Base-by-base conservation (phyloP, 2,329 filamentous ascomycete species). In the Fusarium nanum region DNA sequence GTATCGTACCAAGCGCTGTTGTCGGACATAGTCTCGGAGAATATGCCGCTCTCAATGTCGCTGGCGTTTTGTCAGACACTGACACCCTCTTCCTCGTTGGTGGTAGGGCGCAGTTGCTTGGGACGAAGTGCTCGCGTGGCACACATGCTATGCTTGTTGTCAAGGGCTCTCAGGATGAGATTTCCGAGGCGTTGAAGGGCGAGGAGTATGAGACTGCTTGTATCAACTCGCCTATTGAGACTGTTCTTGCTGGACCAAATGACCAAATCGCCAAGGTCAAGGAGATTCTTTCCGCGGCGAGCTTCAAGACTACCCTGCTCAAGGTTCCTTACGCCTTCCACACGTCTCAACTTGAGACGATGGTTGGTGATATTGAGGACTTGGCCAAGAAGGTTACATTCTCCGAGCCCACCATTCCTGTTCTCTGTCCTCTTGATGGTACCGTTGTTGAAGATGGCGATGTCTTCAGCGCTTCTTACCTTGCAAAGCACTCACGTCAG, bases 31-130 rank as follows among this genome's bases (percentile, higher is more conserved):
- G 87, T 9, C 54, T 73, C 3, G 72, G 72, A 1, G 70, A 74
- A 4, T 73, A 73, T 22, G 72, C 72, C 1, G 89, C 89, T 25
- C 82, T 91, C 0, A 81, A 87, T 57, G 83, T 87, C 13, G 87
- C 89, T 46, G 89, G 88, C 25, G 87, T 91, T n/a, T 79, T 91
- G 18, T 89, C 87, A 1, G 85, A 84, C 18, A 82, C 82, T 34
- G 89, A 91, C 71, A 85, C 87, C 67, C 81, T 93, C 12, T 87
- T 86, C 46, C 81, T 92, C 0, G 88, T 91, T 7, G 90, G 90
- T 10, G 74, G 80, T 22, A 83, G 91, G 60, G 89, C 89, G 2
- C 76, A 83, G 67, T 76, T 91, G 16, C 80, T 91, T 10, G 82
- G 87, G 66, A 77, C 84, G 28, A 81, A 83, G 60, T 92, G 89